phyloP scores from a whole-genome alignment of 495 filamentous ascomycete species.

The Aspergillus kassunensis region DNA sequence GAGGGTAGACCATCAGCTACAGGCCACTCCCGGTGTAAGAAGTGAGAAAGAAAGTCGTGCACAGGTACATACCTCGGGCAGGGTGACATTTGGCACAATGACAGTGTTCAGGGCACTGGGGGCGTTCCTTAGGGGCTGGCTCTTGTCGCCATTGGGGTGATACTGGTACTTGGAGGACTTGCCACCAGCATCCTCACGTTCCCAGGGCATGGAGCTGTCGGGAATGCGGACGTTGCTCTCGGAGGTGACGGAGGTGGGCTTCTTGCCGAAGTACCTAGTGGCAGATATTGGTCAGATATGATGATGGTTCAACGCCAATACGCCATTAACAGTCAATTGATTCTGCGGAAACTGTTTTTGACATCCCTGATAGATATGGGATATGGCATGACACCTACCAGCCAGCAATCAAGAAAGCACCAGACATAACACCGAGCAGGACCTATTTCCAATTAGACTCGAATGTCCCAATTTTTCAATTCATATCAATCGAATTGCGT shows the following conservation, averaged over 20 bases:
- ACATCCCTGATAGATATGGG: slow-evolving; percentile 37
- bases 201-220: slow-evolving; percentile 82
- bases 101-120: slow-evolving; percentile 93
- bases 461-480: not conserved
- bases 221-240: slow-evolving; percentile 74
- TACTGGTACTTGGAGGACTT: slow-evolving; percentile 81
- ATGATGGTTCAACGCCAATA: not conserved
- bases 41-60: slow-evolving; percentile 10
- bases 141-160: slow-evolving; percentile 82
- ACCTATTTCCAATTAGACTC: slow-evolving; percentile 53
- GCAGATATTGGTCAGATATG: not conserved
- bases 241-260: slow-evolving; percentile 79
- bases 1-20: not conserved
- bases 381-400: slow-evolving; percentile 62
- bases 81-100: slow-evolving; percentile 84
- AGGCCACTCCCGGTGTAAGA: slow-evolving; percentile 11
- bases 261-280: slow-evolving; percentile 60
- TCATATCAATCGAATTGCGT: slow-evolving; percentile 3
- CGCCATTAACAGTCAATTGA: slow-evolving; percentile 2
- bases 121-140: slow-evolving; percentile 73
- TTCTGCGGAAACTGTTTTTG: not conserved
- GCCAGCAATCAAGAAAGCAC: slow-evolving; percentile 80
- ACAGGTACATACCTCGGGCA: slow-evolving; percentile 77
- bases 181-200: slow-evolving; percentile 53
- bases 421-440: slow-evolving; percentile 86